A percentile compares a stretch with the other conserved stretches of the same genome.
phyloP scores from a whole-genome alignment of 495 filamentous ascomycete genomes.

The Neurospora discreta region DNA sequence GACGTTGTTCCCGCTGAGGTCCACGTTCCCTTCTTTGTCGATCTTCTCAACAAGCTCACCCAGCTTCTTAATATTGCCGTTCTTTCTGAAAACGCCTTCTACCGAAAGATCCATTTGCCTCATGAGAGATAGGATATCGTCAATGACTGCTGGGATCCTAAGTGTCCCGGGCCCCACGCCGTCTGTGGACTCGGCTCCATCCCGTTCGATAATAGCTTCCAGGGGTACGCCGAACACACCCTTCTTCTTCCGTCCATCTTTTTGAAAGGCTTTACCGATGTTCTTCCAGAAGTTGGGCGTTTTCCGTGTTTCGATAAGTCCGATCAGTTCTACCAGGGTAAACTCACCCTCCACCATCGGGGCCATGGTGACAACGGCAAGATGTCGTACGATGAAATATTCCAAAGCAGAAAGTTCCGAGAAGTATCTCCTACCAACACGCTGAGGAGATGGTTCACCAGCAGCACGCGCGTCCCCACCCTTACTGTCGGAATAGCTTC shows the following conservation, averaged over 20 bases:
- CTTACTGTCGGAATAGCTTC: constrained; percentile 58
- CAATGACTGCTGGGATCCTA: constrained; percentile 76
- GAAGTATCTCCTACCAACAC: constrained; percentile 69
- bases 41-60: constrained; percentile 74
- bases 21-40: constrained; percentile 70
- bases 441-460: constrained; percentile 40
- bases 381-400: constrained; percentile 92
- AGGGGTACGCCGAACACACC: constrained; percentile 82
- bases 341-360: constrained; percentile 84
- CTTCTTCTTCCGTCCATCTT: constrained; percentile 78
- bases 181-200: constrained; percentile 90
- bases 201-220: constrained; percentile 79
- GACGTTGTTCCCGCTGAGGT: constrained; percentile 72
- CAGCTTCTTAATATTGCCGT: constrained; percentile 88
- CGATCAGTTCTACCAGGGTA: constrained; percentile 86
- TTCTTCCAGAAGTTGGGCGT: constrained; percentile 88
- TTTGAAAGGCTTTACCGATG: constrained; percentile 91
- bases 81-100: constrained; percentile 98
- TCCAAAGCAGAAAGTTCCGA: constrained; percentile 92
- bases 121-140: constrained; percentile 88
- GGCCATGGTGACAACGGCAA: constrained; percentile 92
- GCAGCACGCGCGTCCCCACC: constrained; percentile 36
- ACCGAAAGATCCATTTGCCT: constrained; percentile 98
- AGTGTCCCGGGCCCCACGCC: constrained; percentile 87
- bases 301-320: constrained; percentile 87